Evolutionary conservation across 176 grass and related monocot genomes (phyloP).

Genomic region (Eragrostis curvula): DNA sequence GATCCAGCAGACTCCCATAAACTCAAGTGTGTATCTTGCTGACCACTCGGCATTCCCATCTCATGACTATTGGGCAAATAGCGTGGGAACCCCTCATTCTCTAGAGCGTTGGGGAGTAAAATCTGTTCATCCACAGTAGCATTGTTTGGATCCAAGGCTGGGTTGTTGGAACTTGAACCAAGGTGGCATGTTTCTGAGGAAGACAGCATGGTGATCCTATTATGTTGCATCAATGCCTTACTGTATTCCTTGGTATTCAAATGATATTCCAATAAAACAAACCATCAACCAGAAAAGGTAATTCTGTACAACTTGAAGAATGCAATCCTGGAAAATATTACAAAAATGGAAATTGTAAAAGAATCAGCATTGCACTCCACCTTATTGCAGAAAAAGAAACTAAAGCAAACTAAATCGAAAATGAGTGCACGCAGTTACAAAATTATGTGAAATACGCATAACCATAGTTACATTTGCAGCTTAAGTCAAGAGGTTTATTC

Average conservation of each 20-base stretch:
- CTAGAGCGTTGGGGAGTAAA: conserved; percentile 43
- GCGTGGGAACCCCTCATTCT: conserved; percentile 46
- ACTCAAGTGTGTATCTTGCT: conserved; percentile 49
- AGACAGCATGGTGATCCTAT: conserved; percentile 54
- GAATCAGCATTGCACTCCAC: background rate
- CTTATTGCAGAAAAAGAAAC: background rate
- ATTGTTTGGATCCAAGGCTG: conserved; percentile 48
- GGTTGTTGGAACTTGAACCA: conserved; percentile 59
- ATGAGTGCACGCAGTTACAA: background rate
- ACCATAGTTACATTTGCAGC: too few relatives aligned
- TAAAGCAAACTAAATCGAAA: background rate
- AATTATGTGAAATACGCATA: background rate
- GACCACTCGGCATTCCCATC: conserved; percentile 42
- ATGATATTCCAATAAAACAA: conserved; percentile 33
- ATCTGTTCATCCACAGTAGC: conserved; percentile 47
- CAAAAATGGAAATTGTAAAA: conserved; percentile 14
- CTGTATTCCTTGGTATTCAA: conserved; percentile 17
- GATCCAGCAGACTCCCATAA: conserved; percentile 67
- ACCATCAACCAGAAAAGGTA: conserved; percentile 25
- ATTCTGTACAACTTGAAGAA: conserved; percentile 34
- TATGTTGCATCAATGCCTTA: conserved; percentile 53
- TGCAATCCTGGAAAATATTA: conserved; percentile 28
- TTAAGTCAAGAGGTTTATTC: background rate
- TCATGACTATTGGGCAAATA: conserved; percentile 50
- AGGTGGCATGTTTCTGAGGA: conserved; percentile 63